phyloP scores from a whole-genome alignment of 345 rosid genomes.

The Noccaea caerulescens region DNA sequence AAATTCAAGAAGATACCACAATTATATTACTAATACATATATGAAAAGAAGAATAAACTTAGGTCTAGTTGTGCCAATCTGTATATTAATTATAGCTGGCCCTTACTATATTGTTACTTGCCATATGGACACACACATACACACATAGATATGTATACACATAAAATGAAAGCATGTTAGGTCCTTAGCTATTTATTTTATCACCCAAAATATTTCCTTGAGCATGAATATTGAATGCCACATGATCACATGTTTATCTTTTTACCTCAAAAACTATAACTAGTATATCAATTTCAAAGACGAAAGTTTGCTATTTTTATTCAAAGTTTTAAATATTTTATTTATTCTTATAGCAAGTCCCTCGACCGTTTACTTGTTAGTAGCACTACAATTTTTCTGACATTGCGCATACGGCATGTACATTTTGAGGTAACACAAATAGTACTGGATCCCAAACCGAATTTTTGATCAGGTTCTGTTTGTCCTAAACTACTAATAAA shows the following conservation, averaged over 20 bases:
- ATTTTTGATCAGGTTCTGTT: background rate
- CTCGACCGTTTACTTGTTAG: background rate
- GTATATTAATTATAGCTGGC: conserved; percentile 12
- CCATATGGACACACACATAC: background rate
- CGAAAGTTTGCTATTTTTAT: background rate
- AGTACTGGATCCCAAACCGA: background rate
- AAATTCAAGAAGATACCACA: conserved; percentile 28
- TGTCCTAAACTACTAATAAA: background rate
- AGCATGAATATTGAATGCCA: conserved; percentile 30
- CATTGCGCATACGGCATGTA: background rate
- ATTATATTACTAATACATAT: conserved; percentile 1
- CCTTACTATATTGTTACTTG: conserved; percentile 19
- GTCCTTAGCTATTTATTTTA: conserved; percentile 11
- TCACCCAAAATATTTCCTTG: conserved; percentile 13
- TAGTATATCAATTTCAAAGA: background rate
- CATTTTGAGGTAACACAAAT: background rate
- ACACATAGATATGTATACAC: background rate
- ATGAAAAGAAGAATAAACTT: conserved; percentile 19
- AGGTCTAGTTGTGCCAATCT: conserved; percentile 37
- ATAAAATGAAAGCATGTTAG: conserved; percentile 21
- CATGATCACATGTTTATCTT: conserved; percentile 34
- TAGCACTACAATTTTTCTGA: background rate
- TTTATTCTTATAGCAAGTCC: background rate
- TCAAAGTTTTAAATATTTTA: background rate
- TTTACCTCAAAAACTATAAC: conserved; percentile 28